Evolutionary conservation across 1,284 basidiomycete species (phyloP).

Genomic region (Earliella scabrosa): DNA sequence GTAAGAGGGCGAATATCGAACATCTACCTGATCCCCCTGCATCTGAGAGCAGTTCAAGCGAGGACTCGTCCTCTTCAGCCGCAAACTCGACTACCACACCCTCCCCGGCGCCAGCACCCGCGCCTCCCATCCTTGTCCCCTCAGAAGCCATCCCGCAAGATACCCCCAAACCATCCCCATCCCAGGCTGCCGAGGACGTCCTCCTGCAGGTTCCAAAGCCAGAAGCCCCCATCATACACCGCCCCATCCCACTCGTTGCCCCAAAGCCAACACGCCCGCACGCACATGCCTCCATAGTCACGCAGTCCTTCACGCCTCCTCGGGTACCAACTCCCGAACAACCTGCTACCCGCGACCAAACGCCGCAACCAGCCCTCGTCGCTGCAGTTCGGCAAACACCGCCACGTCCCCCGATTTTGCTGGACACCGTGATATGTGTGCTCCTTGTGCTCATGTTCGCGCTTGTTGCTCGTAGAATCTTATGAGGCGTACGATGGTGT

Average conservation of each 20-base stretch:
- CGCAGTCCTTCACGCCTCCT: slow-evolving; percentile 24
- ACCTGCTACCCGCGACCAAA: slow-evolving; percentile 15
- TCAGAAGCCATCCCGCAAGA: slow-evolving; percentile 2
- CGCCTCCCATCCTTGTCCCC: background rate
- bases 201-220: slow-evolving; percentile 10
- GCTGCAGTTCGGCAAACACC: slow-evolving; percentile 26
- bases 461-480: slow-evolving; percentile 62
- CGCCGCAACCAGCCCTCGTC: slow-evolving; percentile 21
- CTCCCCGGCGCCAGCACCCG: too few species aligned
- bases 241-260: slow-evolving; percentile 30
- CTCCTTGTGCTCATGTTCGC: slow-evolving; percentile 66
- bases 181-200: background rate
- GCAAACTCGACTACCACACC: slow-evolving; percentile 4
- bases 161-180: background rate
- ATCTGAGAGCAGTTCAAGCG: slow-evolving; percentile 8
- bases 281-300: slow-evolving; percentile 29
- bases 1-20: slow-evolving; percentile 68
- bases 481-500: slow-evolving; percentile 41
- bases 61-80: slow-evolving; percentile 1
- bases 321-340: slow-evolving; percentile 14
- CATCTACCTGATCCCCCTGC: slow-evolving; percentile 69
- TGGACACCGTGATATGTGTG: slow-evolving; percentile 72
- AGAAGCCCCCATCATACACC: slow-evolving; percentile 7
- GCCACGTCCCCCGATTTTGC: slow-evolving; percentile 57
- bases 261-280: slow-evolving; percentile 33